A percentile compares a stretch with the other conserved stretches of the same genome.
Evolutionary conservation across 139 green algal genomes (phyloP).

Genomic region (Chlorella vulgaris): DNA sequence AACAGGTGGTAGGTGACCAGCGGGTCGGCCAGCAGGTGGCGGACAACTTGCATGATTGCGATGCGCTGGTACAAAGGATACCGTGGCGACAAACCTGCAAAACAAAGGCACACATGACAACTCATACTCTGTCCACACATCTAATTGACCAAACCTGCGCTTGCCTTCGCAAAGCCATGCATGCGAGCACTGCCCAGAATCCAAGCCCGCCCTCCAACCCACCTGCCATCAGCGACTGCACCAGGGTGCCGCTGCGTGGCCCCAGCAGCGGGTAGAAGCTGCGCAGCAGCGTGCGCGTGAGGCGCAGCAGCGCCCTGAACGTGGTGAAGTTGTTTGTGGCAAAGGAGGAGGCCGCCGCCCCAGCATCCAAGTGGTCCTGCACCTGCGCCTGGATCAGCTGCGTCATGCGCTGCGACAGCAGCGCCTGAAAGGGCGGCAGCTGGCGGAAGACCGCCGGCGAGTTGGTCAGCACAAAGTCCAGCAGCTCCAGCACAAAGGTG

Average conservation of each 20-base stretch:
- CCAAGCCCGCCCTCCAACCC: not conserved
- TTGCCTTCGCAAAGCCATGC: not conserved
- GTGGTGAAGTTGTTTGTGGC: conserved; percentile 47
- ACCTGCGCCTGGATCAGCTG: conserved; percentile 60
- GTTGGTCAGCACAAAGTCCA: conserved; percentile 81
- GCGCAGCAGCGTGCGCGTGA: conserved; percentile 55
- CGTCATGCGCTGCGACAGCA: conserved; percentile 45
- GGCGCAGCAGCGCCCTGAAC: conserved; percentile 59
- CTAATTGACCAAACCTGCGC: too few relatives aligned
- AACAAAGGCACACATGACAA: not conserved
- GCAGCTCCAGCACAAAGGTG: conserved; percentile 76
- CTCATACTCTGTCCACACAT: too few relatives aligned
- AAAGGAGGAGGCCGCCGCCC: conserved; percentile 48
- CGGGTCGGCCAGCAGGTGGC: conserved; percentile 50
- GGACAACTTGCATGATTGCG: conserved; percentile 55
- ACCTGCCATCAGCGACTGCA: conserved; percentile 62
- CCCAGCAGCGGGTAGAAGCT: conserved; percentile 49
- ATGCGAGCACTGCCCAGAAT: not conserved
- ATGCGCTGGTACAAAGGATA: conserved; percentile 52
- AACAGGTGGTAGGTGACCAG: conserved; percentile 59
- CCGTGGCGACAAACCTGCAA: conserved; percentile 14
- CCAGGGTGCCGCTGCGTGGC: conserved; percentile 33
- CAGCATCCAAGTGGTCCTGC: conserved; percentile 51
- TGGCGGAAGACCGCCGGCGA: conserved; percentile 60
- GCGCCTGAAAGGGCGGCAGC: conserved; percentile 41